A percentile compares a stretch with the other conserved stretches of the same genome.
Evolutionary conservation across 2,329 filamentous ascomycete genomes (phyloP).

Genomic region (Monosporascus sp.): DNA sequence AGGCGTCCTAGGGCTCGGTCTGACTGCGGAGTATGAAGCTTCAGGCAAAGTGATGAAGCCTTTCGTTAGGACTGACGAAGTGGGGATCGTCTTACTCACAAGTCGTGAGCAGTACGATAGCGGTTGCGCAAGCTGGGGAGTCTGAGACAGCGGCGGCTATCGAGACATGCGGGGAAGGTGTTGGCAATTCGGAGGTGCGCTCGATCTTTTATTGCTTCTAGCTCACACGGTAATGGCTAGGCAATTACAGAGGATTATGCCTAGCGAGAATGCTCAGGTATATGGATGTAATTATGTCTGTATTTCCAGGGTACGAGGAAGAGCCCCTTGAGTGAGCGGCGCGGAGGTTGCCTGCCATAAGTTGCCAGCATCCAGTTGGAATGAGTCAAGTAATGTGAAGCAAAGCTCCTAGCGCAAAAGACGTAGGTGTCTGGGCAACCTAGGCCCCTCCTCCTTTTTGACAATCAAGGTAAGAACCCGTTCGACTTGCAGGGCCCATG

Average conservation of each 20-base stretch:
- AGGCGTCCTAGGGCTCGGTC: slow-evolving; percentile 17
- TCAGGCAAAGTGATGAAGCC: slow-evolving; percentile 16
- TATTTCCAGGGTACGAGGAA: slow-evolving; percentile 9
- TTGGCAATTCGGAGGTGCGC: slow-evolving; percentile 17
- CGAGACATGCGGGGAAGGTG: slow-evolving; percentile 15
- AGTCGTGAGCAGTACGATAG: slow-evolving; percentile 15
- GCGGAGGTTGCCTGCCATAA: slow-evolving; percentile 13
- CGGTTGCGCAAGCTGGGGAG: slow-evolving; percentile 23
- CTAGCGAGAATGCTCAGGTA: slow-evolving; percentile 16
- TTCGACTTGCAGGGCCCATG: slow-evolving; percentile 23
- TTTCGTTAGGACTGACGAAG: slow-evolving; percentile 17
- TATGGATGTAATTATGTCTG: slow-evolving; percentile 18
- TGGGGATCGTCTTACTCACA: slow-evolving; percentile 21
- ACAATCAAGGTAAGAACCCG: slow-evolving; percentile 30
- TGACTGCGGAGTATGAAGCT: slow-evolving; percentile 22
- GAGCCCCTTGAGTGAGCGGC: slow-evolving; percentile 10
- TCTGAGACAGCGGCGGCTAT: slow-evolving; percentile 26
- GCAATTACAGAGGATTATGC: slow-evolving; percentile 8
- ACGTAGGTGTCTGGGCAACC: slow-evolving; percentile 12
- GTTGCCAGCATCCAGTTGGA: slow-evolving; percentile 12
- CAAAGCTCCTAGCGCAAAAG: slow-evolving; percentile 12
- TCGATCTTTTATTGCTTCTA: slow-evolving; percentile 19
- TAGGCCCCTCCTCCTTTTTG: slow-evolving; percentile 12
- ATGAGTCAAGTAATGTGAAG: slow-evolving; percentile 15
- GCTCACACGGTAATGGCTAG: slow-evolving; percentile 8